Base-by-base conservation (phyloP, 1,284 basidiomycete species). In the Leccinum subspadiceum region DNA sequence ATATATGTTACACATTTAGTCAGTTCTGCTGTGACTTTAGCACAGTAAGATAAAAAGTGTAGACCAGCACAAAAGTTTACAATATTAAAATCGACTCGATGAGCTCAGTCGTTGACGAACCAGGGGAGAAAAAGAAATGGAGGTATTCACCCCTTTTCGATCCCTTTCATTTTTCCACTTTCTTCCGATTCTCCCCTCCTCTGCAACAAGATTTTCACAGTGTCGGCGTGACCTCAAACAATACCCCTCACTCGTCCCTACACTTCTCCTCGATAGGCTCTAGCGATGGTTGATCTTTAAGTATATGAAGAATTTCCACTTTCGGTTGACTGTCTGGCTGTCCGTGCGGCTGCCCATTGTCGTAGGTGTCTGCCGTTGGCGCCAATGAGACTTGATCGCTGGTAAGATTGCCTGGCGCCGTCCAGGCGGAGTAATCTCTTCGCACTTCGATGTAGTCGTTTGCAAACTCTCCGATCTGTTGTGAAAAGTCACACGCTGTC, bases 371-470 rank as follows among this genome's bases (percentile, higher is more conserved):
- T 9, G 20, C 17, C 22, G 58, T 59, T n/a, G 54, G 57, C 12
- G 44, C 61, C 17, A 62, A 53, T 10, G 59, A 70, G 54, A 4
- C 56, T 13, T 37, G 56, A 13, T 61, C 56, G 37, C 33, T 62
- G 58, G 56, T 37, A 13, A 9, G 26, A 39, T 62, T 57, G 33
- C 57, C 60, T 31, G 69, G 55, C 26, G 67, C 63, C 7, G 70
- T 80, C 77, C 85, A 84, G 63, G 88, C 86, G 17, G 79, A 77
- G 66, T 82, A 88, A 68, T 89, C 83, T 55, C 89, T 81, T 46
- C 85, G 84, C n/a, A 89, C 80, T 69, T 91, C 89, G 63, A 91
- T 89, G 65, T 90, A 91, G 69, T 91, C 89, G 33, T 79, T 85
- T 29, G 87, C 89, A 65, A 90, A 91, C 70, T 91, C 89, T 62